Percentiles rank a stretch among this genome's conserved stretches.
These are phyloP conservation scores for Mesembryanthemum crystallinum DNA, from an alignment of 148 eudicot genomes.

Conservation along the genomic window DNA sequence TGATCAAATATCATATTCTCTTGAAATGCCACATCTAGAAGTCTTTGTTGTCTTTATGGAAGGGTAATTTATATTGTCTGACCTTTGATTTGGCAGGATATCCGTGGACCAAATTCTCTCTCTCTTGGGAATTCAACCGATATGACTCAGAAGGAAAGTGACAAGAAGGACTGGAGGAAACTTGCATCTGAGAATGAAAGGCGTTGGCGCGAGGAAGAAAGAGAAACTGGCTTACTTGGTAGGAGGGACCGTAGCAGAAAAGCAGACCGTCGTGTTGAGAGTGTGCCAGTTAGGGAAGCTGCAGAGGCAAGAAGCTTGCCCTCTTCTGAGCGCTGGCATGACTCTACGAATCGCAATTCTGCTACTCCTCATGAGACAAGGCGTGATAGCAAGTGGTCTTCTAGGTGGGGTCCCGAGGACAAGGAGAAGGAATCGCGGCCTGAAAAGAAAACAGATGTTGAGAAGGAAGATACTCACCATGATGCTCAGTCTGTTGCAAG, in stretches of 20 bases:
- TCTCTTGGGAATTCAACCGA: conserved; percentile 80
- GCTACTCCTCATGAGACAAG: conserved; percentile 45
- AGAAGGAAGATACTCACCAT: conserved; percentile 64
- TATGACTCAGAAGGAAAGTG: conserved; percentile 65
- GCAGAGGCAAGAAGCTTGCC: conserved; percentile 52
- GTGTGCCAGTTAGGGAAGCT: conserved; percentile 56
- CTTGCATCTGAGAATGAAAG: conserved; percentile 66
- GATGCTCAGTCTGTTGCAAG: conserved; percentile 50
- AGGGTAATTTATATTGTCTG: background rate
- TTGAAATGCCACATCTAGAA: too few species aligned
- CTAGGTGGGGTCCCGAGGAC: conserved; percentile 96
- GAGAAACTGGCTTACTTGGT: conserved; percentile 95
- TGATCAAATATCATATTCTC: too few species aligned
- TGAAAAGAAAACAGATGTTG: conserved; percentile 65
- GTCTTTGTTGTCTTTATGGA: background rate
- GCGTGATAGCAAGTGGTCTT: conserved; percentile 93
- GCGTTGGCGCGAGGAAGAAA: conserved; percentile 99
- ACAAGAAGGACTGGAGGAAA: conserved; percentile 85
- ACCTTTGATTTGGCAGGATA: conserved; percentile 47
- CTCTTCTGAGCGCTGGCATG: conserved; percentile 76
- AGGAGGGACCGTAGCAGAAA: conserved; percentile 85
- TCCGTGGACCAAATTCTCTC: conserved; percentile 71
- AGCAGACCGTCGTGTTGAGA: conserved; percentile 77
- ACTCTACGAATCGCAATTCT: conserved; percentile 55
- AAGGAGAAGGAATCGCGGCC: conserved; percentile 74